phyloP scores from a whole-genome alignment of 2,329 filamentous ascomycete species.

The Exophiala sideris region DNA sequence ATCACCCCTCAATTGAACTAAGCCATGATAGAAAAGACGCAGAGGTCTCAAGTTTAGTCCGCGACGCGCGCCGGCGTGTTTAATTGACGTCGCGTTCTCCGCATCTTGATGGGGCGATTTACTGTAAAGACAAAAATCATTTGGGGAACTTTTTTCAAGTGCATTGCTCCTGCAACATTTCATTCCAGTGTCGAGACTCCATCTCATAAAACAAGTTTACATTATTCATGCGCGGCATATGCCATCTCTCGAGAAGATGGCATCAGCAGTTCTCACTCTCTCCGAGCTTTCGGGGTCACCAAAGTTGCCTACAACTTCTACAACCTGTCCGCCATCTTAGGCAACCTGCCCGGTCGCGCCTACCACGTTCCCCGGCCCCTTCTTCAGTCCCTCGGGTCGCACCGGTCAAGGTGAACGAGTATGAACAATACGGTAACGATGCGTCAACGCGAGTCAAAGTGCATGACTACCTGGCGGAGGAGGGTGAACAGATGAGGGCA shows the following conservation, averaged over 20 bases:
- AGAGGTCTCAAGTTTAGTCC: neutral
- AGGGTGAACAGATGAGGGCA: slow-evolving; percentile 36
- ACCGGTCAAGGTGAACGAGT: slow-evolving; percentile 42
- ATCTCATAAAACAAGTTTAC: no score
- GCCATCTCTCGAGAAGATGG: slow-evolving; percentile 29
- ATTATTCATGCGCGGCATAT: slow-evolving; percentile 26
- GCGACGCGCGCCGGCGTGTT: slow-evolving; percentile 1
- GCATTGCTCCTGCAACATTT: neutral
- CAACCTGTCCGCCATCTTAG: slow-evolving; percentile 22
- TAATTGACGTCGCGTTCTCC: slow-evolving; percentile 3
- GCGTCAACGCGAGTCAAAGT: slow-evolving; percentile 38
- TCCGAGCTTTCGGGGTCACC: slow-evolving; percentile 26
- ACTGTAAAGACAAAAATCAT: neutral
- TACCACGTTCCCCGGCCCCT: slow-evolving; percentile 1
- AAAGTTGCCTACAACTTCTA: slow-evolving; percentile 25
- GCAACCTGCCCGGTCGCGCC: slow-evolving; percentile 18
- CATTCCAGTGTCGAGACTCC: neutral
- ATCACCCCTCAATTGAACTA: neutral
- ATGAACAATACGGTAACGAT: slow-evolving; percentile 39
- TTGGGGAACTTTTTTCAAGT: slow-evolving; percentile 1
- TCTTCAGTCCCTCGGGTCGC: slow-evolving; percentile 9
- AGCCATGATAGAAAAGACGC: neutral
- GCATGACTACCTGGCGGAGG: slow-evolving; percentile 38
- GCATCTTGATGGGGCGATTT: neutral
- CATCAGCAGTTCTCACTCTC: slow-evolving; percentile 30